Evolutionary conservation across 169 alveolate species (phyloP).

Genomic region (Babesia bovis): DNA sequence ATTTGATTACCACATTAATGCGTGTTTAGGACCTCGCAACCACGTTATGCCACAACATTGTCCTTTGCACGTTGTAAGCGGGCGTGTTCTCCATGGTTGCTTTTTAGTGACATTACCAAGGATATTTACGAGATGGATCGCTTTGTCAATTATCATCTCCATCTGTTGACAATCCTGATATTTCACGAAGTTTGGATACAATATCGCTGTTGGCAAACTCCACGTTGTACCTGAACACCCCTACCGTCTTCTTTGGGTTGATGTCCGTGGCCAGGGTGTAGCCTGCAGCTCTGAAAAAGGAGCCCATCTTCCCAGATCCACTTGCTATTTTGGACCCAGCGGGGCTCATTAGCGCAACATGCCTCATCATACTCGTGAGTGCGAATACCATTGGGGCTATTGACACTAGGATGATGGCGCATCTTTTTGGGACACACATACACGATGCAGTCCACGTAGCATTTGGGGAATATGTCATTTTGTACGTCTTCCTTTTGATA

Average conservation of each 20-base stretch:
- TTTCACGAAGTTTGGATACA: not conserved
- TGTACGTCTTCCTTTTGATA: not conserved
- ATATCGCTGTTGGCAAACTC: not conserved
- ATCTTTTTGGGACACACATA: not conserved
- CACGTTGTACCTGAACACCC: slow-evolving; percentile 8
- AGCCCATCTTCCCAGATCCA: slow-evolving; percentile 1
- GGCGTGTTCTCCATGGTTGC: too few species aligned
- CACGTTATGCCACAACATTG: too few species aligned
- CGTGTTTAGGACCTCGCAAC: too few species aligned
- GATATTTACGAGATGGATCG: too few species aligned
- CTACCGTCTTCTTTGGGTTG: slow-evolving; percentile 6
- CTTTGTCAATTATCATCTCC: too few species aligned
- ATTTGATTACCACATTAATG: too few species aligned
- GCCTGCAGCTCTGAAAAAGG: slow-evolving; percentile 2
- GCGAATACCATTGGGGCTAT: slow-evolving; percentile 13
- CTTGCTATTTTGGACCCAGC: not conserved
- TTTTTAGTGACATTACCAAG: too few species aligned
- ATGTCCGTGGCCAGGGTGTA: not conserved
- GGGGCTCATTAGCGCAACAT: not conserved
- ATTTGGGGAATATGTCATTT: not conserved
- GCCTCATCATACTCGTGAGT: not conserved
- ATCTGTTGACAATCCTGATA: not conserved
- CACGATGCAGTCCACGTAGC: slow-evolving; percentile 6
- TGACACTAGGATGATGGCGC: not conserved
- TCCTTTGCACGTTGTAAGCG: too few species aligned